A percentile compares a stretch with the other conserved stretches of the same genome.
Conservation (phyloP, 176 grass and related monocot genomes). For the Lolium multiflorum region DNA sequence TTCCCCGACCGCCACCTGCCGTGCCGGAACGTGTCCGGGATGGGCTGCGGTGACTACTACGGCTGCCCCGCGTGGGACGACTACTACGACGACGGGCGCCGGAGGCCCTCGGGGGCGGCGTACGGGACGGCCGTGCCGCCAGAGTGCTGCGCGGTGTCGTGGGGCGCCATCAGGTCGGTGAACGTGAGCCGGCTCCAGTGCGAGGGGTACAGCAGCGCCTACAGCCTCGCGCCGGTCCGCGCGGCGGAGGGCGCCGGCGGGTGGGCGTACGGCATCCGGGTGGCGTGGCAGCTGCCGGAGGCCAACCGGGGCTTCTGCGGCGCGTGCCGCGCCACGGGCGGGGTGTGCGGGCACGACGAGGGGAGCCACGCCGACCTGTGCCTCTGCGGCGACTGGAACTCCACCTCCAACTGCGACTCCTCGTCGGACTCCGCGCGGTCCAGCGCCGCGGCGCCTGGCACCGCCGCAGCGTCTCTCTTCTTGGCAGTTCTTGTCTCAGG, state of each 20-base stretch:
- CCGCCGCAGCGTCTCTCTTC: not conserved
- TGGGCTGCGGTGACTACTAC: conserved; percentile 82
- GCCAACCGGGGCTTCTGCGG: conserved; percentile 87
- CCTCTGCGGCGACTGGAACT: conserved; percentile 84
- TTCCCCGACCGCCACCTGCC: conserved; percentile 85
- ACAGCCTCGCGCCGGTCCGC: conserved; percentile 82
- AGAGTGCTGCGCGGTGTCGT: conserved; percentile 83
- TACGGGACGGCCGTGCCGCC: conserved; percentile 64
- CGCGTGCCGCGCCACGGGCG: conserved; percentile 82
- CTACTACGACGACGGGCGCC: conserved; percentile 29
- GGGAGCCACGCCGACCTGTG: conserved; percentile 75
- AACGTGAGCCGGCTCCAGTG: conserved; percentile 83
- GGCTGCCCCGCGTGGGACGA: conserved; percentile 84
- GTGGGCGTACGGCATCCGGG: conserved; percentile 83
- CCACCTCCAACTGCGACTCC: conserved; percentile 93
- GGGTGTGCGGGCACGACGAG: conserved; percentile 78
- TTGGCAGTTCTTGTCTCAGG: conserved; percentile 44
- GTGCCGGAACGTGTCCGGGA: conserved; percentile 86
- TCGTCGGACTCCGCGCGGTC: conserved; percentile 22
- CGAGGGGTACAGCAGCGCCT: conserved; percentile 97
- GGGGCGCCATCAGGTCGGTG: conserved; percentile 65
- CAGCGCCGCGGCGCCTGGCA: not conserved
- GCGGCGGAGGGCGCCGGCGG: conserved; percentile 48
- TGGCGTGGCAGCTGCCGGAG: conserved; percentile 65
- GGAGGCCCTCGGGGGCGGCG: conserved; percentile 13